Conservation (phyloP, 768 basidiomycete species). For the Boletus rubescentipes region DNA sequence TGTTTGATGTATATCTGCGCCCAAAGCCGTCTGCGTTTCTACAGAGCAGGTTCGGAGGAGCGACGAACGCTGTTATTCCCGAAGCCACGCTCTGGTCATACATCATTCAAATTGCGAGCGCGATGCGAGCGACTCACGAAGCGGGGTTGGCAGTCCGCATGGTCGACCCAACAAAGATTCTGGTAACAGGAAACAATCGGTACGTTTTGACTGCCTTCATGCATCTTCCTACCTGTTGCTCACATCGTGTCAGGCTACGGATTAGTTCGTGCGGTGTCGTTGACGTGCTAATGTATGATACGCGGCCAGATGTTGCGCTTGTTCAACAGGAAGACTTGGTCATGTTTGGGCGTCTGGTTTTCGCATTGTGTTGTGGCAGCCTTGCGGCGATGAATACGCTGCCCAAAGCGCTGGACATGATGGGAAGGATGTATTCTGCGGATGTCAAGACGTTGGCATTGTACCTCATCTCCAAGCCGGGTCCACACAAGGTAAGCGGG, state of each 20-base stretch:
- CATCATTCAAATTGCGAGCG: slow-evolving; percentile 84
- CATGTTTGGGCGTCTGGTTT: slow-evolving; percentile 82
- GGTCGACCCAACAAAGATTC: slow-evolving; percentile 83
- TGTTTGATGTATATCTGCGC: slow-evolving; percentile 77
- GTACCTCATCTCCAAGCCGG: slow-evolving; percentile 74
- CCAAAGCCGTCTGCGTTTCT: slow-evolving; percentile 43
- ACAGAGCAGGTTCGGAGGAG: slow-evolving; percentile 37
- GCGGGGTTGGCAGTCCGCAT: slow-evolving; percentile 76
- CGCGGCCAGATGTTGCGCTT: slow-evolving; percentile 53
- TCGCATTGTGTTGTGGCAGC: slow-evolving; percentile 75
- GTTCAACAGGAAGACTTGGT: slow-evolving; percentile 88
- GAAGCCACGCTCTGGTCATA: slow-evolving; percentile 92
- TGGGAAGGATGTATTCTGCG: slow-evolving; percentile 69
- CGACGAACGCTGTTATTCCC: slow-evolving; percentile 41
- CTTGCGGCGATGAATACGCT: slow-evolving; percentile 54
- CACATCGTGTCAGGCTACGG: slow-evolving; percentile 55
- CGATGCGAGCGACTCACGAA: slow-evolving; percentile 84
- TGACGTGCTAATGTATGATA: slow-evolving; percentile 80
- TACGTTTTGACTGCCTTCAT: slow-evolving; percentile 24
- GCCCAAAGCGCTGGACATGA: slow-evolving; percentile 73
- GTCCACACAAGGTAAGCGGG: slow-evolving; percentile 54
- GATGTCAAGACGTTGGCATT: slow-evolving; percentile 82
- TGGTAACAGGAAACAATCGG: slow-evolving; percentile 90
- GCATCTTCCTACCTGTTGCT: neutral
- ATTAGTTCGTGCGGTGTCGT: slow-evolving; percentile 84